Base-by-base conservation (phyloP, 306 rosid genomes). In the Glycine latifolia region DNA sequence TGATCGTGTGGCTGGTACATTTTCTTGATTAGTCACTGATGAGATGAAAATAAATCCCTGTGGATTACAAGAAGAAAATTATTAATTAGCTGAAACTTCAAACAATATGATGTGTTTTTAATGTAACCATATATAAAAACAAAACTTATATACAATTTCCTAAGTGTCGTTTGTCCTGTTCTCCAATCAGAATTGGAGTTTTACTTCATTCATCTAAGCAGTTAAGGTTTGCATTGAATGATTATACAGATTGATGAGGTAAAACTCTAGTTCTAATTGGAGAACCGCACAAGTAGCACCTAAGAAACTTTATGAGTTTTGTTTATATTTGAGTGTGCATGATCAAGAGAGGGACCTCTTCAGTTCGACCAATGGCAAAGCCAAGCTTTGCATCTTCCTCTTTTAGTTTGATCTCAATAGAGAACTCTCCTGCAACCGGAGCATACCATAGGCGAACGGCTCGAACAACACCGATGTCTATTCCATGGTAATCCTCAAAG, bases 371-470 rank as follows among this genome's bases (percentile, higher is more conserved):
- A 71, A 94, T 94, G 77, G 97, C 93, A 35, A 94, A 94, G 2
- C 98, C 98, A 70, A 94, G 97, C 76, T 92, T 94, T 26, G 85
- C 0, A 10, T 94, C 98, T 1, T 84, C 89, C 73, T 94, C 97
- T 73, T 87, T 86, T 16, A 94, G 84, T 79, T 90, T 89, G 37
- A 94, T 85, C 67, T 91, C 98, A 31, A 91, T 11, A 0, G 92
- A 81, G 71, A 92, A 67, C 86, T 94, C 98, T 85, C 88, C 94
- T 13, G 91, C 97, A 33, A 90, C 84, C 2, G 97, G 97, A 69
- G 98, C 94, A 88, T 91, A 94, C 98, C 98, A 94, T 14, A 94
- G 84, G 12, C 98, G 94, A 85, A 91, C 90, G 0, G 97, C 94
- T 65, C 96, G 87, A 48, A 94, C 97, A 3, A 92, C 97, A 0